Conservation (phyloP, 495 filamentous ascomycete species). For the Parathielavia hyrcaniae region DNA sequence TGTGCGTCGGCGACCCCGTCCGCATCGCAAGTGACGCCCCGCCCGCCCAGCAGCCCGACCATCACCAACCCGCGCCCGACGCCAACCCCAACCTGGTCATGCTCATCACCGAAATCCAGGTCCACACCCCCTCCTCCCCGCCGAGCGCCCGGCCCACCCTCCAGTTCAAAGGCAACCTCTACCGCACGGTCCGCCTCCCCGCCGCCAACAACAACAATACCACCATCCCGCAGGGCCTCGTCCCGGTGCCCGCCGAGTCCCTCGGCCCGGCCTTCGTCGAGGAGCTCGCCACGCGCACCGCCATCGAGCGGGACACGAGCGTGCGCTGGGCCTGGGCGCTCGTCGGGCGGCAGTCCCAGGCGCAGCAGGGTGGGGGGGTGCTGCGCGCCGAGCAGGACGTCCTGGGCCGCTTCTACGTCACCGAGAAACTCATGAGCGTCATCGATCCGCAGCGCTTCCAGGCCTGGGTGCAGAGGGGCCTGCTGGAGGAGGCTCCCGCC, state of each 20-base stretch:
- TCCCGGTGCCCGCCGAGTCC: slow-evolving; percentile 10
- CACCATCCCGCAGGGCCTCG: slow-evolving; percentile 5
- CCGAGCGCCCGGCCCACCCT: slow-evolving; percentile 18
- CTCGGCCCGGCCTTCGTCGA: slow-evolving; percentile 33
- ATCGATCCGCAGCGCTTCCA: slow-evolving; percentile 28
- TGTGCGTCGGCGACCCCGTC: slow-evolving; percentile 36
- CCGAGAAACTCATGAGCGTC: slow-evolving; percentile 32
- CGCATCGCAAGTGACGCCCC: slow-evolving; percentile 23
- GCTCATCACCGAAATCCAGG: slow-evolving; percentile 28
- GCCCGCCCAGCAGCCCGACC: slow-evolving; percentile 4
- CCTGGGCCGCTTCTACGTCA: slow-evolving; percentile 43
- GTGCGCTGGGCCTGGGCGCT: slow-evolving; percentile 33
- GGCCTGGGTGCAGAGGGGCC: slow-evolving; percentile 21
- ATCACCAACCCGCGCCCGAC: neutral
- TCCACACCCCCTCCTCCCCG: slow-evolving; percentile 17
- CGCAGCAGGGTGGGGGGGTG: neutral
- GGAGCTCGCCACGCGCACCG: slow-evolving; percentile 34
- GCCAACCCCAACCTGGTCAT: slow-evolving; percentile 31
- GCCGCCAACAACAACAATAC: neutral
- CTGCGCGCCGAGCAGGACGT: slow-evolving; percentile 29
- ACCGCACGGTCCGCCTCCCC: slow-evolving; percentile 19
- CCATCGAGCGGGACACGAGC: slow-evolving; percentile 24
- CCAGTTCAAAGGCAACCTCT: slow-evolving; percentile 29
- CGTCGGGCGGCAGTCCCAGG: slow-evolving; percentile 3
- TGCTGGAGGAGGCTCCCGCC: slow-evolving; percentile 31